These are phyloP conservation scores for Fragosphaeria purpurea DNA, from an alignment of 2,329 filamentous ascomycete genomes.

Conservation along the genomic window DNA sequence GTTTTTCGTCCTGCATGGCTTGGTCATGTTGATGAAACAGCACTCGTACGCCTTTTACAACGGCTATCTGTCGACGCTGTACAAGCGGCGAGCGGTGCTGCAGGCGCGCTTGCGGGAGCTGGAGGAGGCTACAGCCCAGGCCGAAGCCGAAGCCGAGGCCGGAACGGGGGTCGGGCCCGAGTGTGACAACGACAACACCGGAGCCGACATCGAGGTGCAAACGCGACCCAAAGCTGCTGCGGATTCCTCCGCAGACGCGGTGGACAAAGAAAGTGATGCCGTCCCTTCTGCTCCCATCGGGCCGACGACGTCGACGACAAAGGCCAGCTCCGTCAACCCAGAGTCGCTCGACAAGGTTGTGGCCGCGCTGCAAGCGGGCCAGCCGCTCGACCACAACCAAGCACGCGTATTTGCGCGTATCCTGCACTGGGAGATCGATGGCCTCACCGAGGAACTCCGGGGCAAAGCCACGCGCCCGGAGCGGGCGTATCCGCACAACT, in stretches of 20 bases:
- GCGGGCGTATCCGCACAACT: constrained; percentile 57
- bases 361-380: constrained; percentile 48
- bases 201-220: constrained; percentile 25
- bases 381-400: constrained; percentile 52
- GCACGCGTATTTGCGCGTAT: constrained; percentile 54
- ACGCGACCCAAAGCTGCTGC: constrained; percentile 23
- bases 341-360: constrained; percentile 45
- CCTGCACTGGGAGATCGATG: constrained; percentile 56
- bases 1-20: constrained; percentile 63
- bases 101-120: constrained; percentile 30
- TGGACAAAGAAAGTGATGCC: no score
- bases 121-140: neutral
- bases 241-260: neutral
- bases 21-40: constrained; percentile 77
- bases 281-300: no score
- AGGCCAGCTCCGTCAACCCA: neutral
- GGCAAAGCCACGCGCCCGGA: constrained; percentile 45
- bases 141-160: neutral
- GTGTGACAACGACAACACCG: neutral
- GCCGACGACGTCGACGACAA: no score
- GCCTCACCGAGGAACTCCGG: constrained; percentile 52
- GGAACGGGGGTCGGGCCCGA: no score
- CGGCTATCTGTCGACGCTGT: constrained; percentile 55
- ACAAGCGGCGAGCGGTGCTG: constrained; percentile 39
- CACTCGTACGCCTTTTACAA: constrained; percentile 75